Conservation (phyloP, 768 basidiomycete species). For the Rhodotorula graminis region DNA sequence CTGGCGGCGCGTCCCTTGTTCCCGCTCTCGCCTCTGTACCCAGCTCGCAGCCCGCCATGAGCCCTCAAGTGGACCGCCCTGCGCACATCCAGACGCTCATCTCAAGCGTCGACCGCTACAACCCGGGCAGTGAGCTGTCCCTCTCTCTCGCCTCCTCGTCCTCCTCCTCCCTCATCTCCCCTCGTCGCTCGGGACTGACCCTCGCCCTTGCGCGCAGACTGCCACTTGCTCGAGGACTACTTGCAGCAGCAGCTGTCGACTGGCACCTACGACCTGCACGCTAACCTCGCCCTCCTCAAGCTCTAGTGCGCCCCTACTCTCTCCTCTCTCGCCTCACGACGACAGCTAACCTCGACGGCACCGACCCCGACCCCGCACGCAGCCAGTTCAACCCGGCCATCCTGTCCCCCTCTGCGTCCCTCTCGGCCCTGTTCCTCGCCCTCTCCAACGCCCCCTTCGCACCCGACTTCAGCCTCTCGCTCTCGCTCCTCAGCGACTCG, state of each 20-base stretch:
- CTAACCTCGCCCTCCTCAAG: constrained; percentile 91
- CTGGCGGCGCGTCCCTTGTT: neutral
- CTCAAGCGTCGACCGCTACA: constrained; percentile 69
- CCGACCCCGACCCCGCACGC: neutral
- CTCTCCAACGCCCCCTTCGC: constrained; percentile 69
- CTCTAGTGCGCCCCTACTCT: constrained; percentile 53
- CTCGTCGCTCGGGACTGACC: neutral
- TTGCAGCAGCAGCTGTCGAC: constrained; percentile 84
- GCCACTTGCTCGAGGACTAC: constrained; percentile 90
- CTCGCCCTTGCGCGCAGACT: constrained; percentile 48
- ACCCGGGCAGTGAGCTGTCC: constrained; percentile 61
- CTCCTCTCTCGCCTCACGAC: neutral
- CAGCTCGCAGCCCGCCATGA: neutral
- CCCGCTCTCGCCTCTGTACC: too few species aligned
- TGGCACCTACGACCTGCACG: constrained; percentile 87
- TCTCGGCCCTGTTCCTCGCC: constrained; percentile 81
- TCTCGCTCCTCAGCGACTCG: constrained; percentile 78
- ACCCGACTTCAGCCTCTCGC: constrained; percentile 90
- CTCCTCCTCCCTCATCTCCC: neutral
- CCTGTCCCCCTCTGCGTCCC: constrained; percentile 19
- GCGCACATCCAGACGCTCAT: constrained; percentile 34
- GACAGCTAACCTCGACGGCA: too few species aligned
- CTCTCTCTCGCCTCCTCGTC: neutral
- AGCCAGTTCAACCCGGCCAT: constrained; percentile 37
- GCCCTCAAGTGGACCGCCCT: constrained; percentile 20